These are phyloP conservation scores for Epichloe festucae DNA, from an alignment of 2,329 filamentous ascomycete species.

Conservation along the genomic window DNA sequence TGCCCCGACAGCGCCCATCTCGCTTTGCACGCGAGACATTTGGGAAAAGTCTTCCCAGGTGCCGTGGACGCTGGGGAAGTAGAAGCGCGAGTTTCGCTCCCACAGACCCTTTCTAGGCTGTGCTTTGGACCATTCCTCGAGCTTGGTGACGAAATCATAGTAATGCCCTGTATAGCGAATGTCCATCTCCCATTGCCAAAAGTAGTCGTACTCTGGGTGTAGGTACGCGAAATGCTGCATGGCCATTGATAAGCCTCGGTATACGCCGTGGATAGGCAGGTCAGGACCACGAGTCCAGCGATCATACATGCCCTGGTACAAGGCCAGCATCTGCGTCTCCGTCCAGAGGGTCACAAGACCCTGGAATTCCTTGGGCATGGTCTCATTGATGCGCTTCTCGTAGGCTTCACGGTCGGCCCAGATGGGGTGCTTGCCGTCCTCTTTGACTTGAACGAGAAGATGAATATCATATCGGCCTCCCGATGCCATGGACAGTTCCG, in stretches of 20 bases:
- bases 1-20: slow-evolving; percentile 50
- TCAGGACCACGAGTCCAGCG: slow-evolving; percentile 52
- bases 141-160: slow-evolving; percentile 58
- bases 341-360: slow-evolving; percentile 88
- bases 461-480: slow-evolving; percentile 81
- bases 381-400: slow-evolving; percentile 50
- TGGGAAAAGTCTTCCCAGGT: slow-evolving; percentile 65
- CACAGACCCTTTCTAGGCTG: slow-evolving; percentile 72
- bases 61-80: slow-evolving; percentile 63
- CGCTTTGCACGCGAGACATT: slow-evolving; percentile 63
- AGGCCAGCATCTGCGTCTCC: slow-evolving; percentile 78
- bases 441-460: slow-evolving; percentile 71
- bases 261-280: slow-evolving; percentile 79
- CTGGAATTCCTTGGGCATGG: slow-evolving; percentile 71
- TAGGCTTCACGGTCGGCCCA: slow-evolving; percentile 65
- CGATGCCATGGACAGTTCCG: slow-evolving; percentile 66
- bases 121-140: slow-evolving; percentile 53
- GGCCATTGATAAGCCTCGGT: slow-evolving; percentile 86
- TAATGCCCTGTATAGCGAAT: slow-evolving; percentile 82
- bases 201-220: slow-evolving; percentile 80
- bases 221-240: slow-evolving; percentile 85
- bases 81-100: slow-evolving; percentile 70
- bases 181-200: slow-evolving; percentile 96
- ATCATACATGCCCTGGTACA: slow-evolving; percentile 81
- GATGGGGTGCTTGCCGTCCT: slow-evolving; percentile 59